These are phyloP conservation scores for Fusarium concolor DNA, from an alignment of 2,329 filamentous ascomycete species.

Conservation along the genomic window DNA sequence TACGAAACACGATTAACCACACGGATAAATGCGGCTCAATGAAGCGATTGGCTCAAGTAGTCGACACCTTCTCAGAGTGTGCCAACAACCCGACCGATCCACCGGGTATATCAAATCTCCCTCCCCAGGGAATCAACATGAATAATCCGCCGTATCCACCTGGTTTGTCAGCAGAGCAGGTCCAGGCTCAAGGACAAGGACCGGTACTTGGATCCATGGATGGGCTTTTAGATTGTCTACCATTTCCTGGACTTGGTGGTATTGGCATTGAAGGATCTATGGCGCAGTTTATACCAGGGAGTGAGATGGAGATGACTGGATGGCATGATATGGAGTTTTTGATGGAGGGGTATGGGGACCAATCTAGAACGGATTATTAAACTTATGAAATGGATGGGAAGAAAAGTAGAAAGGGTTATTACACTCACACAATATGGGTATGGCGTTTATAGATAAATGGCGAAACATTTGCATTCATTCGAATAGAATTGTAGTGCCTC, in stretches of 20 bases:
- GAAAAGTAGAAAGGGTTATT: not conserved
- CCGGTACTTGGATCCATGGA: constrained; percentile 29
- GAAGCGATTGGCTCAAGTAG: constrained; percentile 45
- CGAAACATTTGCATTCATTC: not conserved
- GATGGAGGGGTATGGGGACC: constrained; percentile 33
- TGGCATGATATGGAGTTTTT: constrained; percentile 42
- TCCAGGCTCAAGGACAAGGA: constrained; percentile 5
- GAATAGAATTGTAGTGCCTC: not conserved
- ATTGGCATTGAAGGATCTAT: constrained; percentile 16
- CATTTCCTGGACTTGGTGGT: constrained; percentile 15
- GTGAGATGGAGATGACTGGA: constrained; percentile 34
- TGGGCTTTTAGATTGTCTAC: constrained; percentile 25
- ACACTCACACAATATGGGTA: no score
- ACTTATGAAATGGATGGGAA: not conserved
- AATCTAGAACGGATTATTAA: constrained; percentile 5
- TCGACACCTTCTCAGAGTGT: constrained; percentile 46
- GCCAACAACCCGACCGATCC: constrained; percentile 27
- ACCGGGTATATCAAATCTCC: not conserved
- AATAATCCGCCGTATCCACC: constrained; percentile 1
- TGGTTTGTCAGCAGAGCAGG: constrained; percentile 2
- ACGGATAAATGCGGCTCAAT: constrained; percentile 48
- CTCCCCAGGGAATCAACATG: constrained; percentile 6
- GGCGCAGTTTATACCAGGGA: constrained; percentile 26
- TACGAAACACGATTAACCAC: constrained; percentile 37
- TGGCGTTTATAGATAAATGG: no score